A percentile compares a stretch with the other conserved stretches of the same genome.
phyloP scores from a whole-genome alignment of 202 grass and related monocot species.

The Digitaria exilis region DNA sequence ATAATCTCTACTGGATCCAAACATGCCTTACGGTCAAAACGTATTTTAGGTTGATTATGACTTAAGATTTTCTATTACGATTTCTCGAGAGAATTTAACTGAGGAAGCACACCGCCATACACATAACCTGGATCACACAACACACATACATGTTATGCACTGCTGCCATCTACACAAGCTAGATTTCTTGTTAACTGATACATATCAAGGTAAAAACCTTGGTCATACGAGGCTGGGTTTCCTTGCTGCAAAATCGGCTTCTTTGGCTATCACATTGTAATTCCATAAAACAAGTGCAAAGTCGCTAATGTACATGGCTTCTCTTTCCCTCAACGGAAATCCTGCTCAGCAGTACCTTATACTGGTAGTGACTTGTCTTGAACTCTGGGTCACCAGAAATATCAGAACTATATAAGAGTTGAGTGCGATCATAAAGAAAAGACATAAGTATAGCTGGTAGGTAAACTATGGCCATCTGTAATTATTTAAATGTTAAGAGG shows the following conservation, averaged over 20 bases:
- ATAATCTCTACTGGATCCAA: no score
- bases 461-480: conserved; percentile 9
- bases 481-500: background rate
- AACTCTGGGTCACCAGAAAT: background rate
- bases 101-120: background rate
- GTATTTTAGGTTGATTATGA: background rate
- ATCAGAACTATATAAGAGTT: background rate
- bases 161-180: background rate
- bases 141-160: background rate
- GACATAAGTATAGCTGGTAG: background rate
- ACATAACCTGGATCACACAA: background rate
- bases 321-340: background rate
- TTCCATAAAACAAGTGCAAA: background rate
- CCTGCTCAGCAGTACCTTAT: background rate
- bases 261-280: background rate
- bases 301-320: no score
- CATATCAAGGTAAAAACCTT: background rate
- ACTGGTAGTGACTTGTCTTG: background rate
- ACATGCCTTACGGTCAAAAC: no score
- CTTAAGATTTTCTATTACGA: background rate
- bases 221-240: background rate
- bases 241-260: background rate
- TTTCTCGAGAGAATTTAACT: background rate
- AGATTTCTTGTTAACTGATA: background rate
- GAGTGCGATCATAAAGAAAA: background rate